Percentiles rank a stretch among this genome's conserved stretches.
These are phyloP conservation scores for Teunomyces tritomae DNA, from an alignment of 805 yeast genomes.

Conservation along the genomic window DNA sequence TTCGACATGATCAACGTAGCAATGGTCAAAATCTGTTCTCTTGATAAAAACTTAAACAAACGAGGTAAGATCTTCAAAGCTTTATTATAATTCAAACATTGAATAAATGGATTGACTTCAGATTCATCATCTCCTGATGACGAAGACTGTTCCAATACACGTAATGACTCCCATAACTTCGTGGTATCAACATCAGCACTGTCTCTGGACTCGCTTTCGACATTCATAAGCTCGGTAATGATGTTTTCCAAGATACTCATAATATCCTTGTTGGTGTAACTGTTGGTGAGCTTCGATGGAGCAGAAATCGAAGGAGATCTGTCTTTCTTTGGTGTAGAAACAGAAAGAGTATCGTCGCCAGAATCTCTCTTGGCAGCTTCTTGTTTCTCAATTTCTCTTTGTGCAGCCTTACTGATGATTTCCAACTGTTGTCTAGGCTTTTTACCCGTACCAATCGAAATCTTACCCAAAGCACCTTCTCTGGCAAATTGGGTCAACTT, in stretches of 20 bases:
- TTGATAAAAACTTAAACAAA: slow-evolving; percentile 74
- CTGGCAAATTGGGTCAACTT: slow-evolving; percentile 60
- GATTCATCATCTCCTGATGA: slow-evolving; percentile 47
- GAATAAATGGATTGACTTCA: slow-evolving; percentile 75
- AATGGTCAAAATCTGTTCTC: slow-evolving; percentile 73
- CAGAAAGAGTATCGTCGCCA: slow-evolving; percentile 18
- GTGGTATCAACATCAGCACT: slow-evolving; percentile 34
- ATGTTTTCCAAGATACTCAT: slow-evolving; percentile 75
- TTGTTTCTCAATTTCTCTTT: slow-evolving; percentile 42
- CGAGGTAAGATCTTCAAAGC: slow-evolving; percentile 88
- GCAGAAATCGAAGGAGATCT: slow-evolving; percentile 32
- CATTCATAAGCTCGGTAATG: slow-evolving; percentile 69
- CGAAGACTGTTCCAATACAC: slow-evolving; percentile 60
- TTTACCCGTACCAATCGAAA: slow-evolving; percentile 73
- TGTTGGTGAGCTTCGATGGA: slow-evolving; percentile 28
- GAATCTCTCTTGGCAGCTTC: slow-evolving; percentile 19
- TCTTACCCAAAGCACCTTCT: slow-evolving; percentile 90
- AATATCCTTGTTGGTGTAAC: slow-evolving; percentile 41
- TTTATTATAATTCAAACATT: slow-evolving; percentile 78
- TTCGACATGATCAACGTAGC: slow-evolving; percentile 77
- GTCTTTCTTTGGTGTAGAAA: slow-evolving; percentile 19
- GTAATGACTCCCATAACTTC: slow-evolving; percentile 73
- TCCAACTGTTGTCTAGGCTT: slow-evolving; percentile 86
- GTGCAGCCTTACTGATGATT: slow-evolving; percentile 50
- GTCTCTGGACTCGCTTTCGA: slow-evolving; percentile 60